phyloP scores from a whole-genome alignment of 2,329 filamentous ascomycete genomes.

The Aaosphaeria pasadenensis region DNA sequence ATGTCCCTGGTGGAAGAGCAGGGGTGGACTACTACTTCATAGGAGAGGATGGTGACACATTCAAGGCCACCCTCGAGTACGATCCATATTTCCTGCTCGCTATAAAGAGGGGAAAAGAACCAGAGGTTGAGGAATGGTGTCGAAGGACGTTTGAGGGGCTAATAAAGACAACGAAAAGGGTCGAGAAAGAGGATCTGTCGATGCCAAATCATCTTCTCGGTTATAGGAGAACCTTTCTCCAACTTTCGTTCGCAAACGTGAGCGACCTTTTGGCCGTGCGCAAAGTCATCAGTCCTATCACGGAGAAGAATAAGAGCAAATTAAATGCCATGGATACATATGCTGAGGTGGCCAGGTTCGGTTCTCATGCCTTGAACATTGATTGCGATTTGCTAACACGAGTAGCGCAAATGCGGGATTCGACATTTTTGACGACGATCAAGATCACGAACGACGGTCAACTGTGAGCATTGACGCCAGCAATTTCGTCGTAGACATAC shows the following conservation, averaged over 20 bases:
- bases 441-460: conserved; percentile 75
- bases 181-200: conserved; percentile 89
- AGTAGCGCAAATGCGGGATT: conserved; percentile 73
- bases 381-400: neutral
- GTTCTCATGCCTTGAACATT: conserved; percentile 13
- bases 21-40: conserved; percentile 98
- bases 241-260: conserved; percentile 85
- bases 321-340: conserved; percentile 98
- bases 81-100: conserved; percentile 95
- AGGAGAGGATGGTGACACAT: conserved; percentile 68
- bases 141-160: conserved; percentile 75
- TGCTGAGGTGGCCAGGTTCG: conserved; percentile 86
- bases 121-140: conserved; percentile 95
- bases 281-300: conserved; percentile 81
- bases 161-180: conserved; percentile 70
- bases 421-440: conserved; percentile 95
- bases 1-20: conserved; percentile 77
- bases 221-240: conserved; percentile 82
- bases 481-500: conserved; percentile 97
- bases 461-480: conserved; percentile 83
- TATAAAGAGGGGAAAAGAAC: conserved; percentile 81
- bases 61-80: conserved; percentile 95
- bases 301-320: conserved; percentile 94
- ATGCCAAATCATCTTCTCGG: conserved; percentile 96
- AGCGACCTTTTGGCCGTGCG: conserved; percentile 80